Percentiles rank a stretch among this genome's conserved stretches.
phyloP scores from a whole-genome alignment of 2,329 filamentous ascomycete species.

The Neurospora sp. region DNA sequence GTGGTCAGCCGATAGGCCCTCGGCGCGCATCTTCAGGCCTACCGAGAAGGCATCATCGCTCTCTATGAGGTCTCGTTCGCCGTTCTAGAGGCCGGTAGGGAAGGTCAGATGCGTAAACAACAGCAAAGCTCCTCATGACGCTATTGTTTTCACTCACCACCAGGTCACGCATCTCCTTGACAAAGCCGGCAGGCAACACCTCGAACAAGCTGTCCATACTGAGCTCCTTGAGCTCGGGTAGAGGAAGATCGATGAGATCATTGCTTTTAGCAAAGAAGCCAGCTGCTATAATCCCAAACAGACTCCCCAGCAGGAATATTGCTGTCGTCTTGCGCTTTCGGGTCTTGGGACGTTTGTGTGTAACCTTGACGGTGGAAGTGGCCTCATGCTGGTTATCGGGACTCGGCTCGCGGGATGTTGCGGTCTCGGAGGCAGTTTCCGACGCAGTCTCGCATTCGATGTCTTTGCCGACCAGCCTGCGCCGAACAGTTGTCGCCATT shows the following conservation, averaged over 20 bases:
- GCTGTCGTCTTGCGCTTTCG: constrained; percentile 69
- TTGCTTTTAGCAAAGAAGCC: constrained; percentile 84
- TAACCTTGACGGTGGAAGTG: constrained; percentile 29
- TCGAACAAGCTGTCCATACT: constrained; percentile 83
- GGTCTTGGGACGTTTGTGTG: constrained; percentile 36
- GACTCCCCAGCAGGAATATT: constrained; percentile 76
- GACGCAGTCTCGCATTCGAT: not conserved
- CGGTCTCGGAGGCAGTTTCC: constrained; percentile 21
- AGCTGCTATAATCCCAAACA: constrained; percentile 85
- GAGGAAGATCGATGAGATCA: constrained; percentile 69
- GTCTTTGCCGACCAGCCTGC: constrained; percentile 15
- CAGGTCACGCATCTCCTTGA: constrained; percentile 78
- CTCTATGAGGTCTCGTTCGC: constrained; percentile 72
- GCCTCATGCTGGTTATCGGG: constrained; percentile 22
- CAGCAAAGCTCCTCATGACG: too few relatives aligned
- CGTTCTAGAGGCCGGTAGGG: constrained; percentile 45
- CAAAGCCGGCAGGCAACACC: constrained; percentile 74
- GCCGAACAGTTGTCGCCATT: constrained; percentile 21
- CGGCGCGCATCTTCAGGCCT: constrained; percentile 68
- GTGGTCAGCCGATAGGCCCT: constrained; percentile 74
- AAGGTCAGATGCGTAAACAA: constrained; percentile 6
- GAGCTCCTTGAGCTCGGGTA: constrained; percentile 54
- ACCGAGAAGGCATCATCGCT: constrained; percentile 92
- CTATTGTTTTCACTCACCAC: constrained; percentile 46
- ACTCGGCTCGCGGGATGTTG: constrained; percentile 26